These are phyloP conservation scores for Prunella vulgaris DNA, from an alignment of 257 asterid species.

Conservation along the genomic window DNA sequence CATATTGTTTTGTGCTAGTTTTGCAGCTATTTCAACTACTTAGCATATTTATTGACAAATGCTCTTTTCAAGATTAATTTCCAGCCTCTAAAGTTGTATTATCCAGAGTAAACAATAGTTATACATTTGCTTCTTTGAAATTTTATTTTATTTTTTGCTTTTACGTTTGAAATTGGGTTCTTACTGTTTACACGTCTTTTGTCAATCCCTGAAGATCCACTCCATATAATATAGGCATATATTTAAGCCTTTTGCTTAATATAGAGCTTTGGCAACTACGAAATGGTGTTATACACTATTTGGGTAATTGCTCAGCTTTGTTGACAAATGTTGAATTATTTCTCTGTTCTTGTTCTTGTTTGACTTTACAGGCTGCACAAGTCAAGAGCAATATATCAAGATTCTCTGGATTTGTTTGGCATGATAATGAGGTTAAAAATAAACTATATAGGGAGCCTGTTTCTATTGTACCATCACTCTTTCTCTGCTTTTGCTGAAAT, in stretches of 20 bases:
- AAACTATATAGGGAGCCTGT: neutral
- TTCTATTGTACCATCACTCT: neutral
- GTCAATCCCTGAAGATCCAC: neutral
- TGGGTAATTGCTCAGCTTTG: neutral
- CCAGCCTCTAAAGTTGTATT: neutral
- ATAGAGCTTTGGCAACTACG: neutral
- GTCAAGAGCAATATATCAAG: slow-evolving; percentile 66
- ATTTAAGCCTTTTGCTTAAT: neutral
- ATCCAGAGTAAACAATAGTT: neutral
- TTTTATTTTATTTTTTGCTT: too few species aligned
- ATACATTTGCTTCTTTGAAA: neutral
- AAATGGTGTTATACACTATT: slow-evolving; percentile 1
- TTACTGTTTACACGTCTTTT: slow-evolving; percentile 3
- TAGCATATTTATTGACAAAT: neutral
- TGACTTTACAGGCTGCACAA: slow-evolving; percentile 65
- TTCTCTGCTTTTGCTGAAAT: neutral
- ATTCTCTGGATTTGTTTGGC: slow-evolving; percentile 95
- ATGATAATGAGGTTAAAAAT: slow-evolving; percentile 66
- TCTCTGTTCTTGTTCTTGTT: slow-evolving; percentile 6
- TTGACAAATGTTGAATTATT: neutral
- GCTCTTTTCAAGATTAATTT: neutral
- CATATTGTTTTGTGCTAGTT: neutral
- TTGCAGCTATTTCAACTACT: neutral
- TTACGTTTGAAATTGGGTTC: neutral
- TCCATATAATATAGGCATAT: too few species aligned